Evolutionary conservation across 371 early-diverging fungal species (phyloP), one percentile per base, ranked within the genome.

Genomic region (Globomyces sp.): DNA sequence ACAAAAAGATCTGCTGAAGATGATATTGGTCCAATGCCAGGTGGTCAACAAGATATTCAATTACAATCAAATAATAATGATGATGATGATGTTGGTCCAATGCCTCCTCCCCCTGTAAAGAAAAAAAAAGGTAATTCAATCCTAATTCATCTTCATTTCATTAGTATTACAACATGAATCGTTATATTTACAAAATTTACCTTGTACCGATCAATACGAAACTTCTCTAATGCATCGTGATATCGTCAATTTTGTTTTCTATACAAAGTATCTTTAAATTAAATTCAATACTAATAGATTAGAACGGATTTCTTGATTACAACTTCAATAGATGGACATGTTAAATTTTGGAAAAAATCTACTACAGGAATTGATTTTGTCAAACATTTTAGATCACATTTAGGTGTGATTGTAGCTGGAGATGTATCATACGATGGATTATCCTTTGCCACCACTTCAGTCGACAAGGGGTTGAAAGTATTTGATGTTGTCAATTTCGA

Each of bases 341-440:
- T 98, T 13, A 98, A 98, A 75, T 97, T 97, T 68, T 98, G 99
- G 99, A 96, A 96, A 73, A 96, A 95, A 81, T 88, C 90, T n/a
- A 87, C 84, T 3, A 79, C 80, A 45, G 96, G 95, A 13, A 89
- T 98, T 58, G 97, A 96, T 75, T 98, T 98, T 80, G 96, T 96
- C 45, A 98, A 98, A 79, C 93, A 95, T 71, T 98, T 88, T 69
- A 85, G 92, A 8, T 88, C 97, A 0, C 97, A 97, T 72, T 57
- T 95, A 5, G 88, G 85, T 4, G 70, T 80, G 10, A 73, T 79
- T 50, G 77, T 76, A 8, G 73, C 74, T 24, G 64, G 76, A 36
- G 69, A 74, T 11, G 64, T 70, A 6, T 73, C 71, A 57, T 41
- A 80, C n/a, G 95, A 98, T 71, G 90, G 92, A 0, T 77, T 84